Evolutionary conservation across 1,284 basidiomycete species (phyloP).

Genomic region (Ceratobasidium sp.): DNA sequence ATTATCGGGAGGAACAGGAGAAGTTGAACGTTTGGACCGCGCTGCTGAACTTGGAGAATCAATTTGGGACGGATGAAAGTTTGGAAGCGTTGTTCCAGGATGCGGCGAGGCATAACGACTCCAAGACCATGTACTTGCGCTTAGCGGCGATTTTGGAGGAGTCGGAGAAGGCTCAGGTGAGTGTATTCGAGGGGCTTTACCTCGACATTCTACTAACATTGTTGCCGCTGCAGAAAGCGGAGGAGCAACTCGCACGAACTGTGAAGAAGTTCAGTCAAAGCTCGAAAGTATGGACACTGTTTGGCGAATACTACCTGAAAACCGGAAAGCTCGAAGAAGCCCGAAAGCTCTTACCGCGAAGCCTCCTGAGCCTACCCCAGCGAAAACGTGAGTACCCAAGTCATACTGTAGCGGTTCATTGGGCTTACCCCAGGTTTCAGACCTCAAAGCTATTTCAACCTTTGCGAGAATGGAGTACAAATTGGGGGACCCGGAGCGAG

Average conservation of each 20-base stretch:
- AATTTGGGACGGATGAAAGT: conserved; percentile 87
- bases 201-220: neutral
- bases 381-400: conserved; percentile 80
- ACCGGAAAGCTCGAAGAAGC: conserved; percentile 80
- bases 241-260: conserved; percentile 85
- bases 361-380: conserved; percentile 93
- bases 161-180: conserved; percentile 81
- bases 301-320: conserved; percentile 82
- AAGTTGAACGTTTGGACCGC: conserved; percentile 99
- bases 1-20: conserved; percentile 96
- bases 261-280: conserved; percentile 93
- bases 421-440: conserved; percentile 58
- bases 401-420: neutral
- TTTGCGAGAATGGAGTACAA: conserved; percentile 98
- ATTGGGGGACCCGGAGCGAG: conserved; percentile 92
- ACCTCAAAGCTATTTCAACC: conserved; percentile 92
- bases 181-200: conserved; percentile 49
- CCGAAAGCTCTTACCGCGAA: conserved; percentile 86
- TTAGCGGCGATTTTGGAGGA: conserved; percentile 87
- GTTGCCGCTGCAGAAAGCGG: conserved; percentile 71
- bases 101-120: conserved; percentile 90
- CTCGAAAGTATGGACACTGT: conserved; percentile 92
- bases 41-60: conserved; percentile 93
- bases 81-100: conserved; percentile 88
- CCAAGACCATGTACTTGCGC: conserved; percentile 88